Evolutionary conservation across 495 filamentous ascomycete species (phyloP).

Genomic region (Aspergillus kassunensis): DNA sequence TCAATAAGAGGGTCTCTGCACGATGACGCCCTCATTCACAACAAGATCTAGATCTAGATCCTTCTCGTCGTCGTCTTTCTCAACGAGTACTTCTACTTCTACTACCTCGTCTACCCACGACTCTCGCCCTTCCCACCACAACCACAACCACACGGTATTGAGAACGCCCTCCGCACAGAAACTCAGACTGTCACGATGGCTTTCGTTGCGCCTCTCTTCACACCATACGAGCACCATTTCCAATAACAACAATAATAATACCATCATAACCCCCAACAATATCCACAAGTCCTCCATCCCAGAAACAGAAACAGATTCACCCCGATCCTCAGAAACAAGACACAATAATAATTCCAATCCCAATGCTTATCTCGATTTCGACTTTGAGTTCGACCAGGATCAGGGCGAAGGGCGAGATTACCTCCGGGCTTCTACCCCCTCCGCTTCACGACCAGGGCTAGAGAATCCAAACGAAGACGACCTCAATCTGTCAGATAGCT

Average conservation of each 20-base stretch:
- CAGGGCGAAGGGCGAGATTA: too few species aligned
- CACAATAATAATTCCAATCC: too few species aligned
- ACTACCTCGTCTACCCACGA: neutral
- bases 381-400: too few species aligned
- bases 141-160: neutral
- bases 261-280: too few species aligned
- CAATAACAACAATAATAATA: neutral
- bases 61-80: neutral
- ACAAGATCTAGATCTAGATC: neutral
- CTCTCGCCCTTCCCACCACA: neutral
- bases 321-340: too few species aligned
- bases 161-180: neutral
- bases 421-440: too few species aligned
- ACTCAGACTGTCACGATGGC: conserved; percentile 2
- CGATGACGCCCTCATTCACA: neutral
- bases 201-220: neutral
- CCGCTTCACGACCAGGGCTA: neutral
- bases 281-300: too few species aligned
- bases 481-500: conserved; percentile 17
- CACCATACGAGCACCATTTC: neutral
- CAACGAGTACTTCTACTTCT: neutral
- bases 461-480: neutral
- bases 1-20: neutral
- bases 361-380: too few species aligned
- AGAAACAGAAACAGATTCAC: too few species aligned